phyloP scores from a whole-genome alignment of 2,329 filamentous ascomycete species.

The Pestalotiopsis sp. region DNA sequence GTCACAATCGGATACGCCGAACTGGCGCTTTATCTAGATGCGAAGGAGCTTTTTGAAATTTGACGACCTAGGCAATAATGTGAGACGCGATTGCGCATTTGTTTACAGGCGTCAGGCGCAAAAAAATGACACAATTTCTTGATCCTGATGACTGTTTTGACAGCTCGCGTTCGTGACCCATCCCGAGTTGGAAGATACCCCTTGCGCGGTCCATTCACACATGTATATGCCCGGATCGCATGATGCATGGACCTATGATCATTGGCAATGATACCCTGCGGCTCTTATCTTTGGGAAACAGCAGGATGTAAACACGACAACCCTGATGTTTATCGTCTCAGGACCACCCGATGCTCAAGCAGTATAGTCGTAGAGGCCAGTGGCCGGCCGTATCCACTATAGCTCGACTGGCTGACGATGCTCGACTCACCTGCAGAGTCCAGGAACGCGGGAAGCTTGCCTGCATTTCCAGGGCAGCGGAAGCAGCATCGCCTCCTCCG shows the following conservation, averaged over 20 bases:
- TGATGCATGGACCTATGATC: not conserved
- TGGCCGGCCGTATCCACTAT: slow-evolving; percentile 21
- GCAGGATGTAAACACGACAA: not conserved
- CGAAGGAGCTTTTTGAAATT: not conserved
- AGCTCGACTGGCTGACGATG: slow-evolving; percentile 26
- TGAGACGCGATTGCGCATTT: slow-evolving; percentile 7
- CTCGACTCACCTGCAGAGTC: not conserved
- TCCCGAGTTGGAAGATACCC: not conserved
- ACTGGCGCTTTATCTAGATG: not conserved
- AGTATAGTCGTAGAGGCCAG: slow-evolving; percentile 17
- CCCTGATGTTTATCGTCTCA: slow-evolving; percentile 17
- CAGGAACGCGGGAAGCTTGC: not conserved
- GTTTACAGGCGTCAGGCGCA: slow-evolving; percentile 45
- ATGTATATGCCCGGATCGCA: not conserved
- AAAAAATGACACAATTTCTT: slow-evolving; percentile 37
- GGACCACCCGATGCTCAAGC: slow-evolving; percentile 10
- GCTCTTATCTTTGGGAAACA: not conserved
- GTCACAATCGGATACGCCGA: not conserved
- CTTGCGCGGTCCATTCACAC: not conserved
- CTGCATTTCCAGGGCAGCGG: slow-evolving; percentile 16
- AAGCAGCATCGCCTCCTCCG: slow-evolving; percentile 26
- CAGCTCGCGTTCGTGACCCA: not conserved
- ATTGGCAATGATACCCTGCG: not conserved
- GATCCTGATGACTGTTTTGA: not conserved
- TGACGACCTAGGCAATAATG: not conserved